These are phyloP conservation scores for Eucalyptus polybractea DNA, from an alignment of 345 rosid genomes.

Conservation along the genomic window DNA sequence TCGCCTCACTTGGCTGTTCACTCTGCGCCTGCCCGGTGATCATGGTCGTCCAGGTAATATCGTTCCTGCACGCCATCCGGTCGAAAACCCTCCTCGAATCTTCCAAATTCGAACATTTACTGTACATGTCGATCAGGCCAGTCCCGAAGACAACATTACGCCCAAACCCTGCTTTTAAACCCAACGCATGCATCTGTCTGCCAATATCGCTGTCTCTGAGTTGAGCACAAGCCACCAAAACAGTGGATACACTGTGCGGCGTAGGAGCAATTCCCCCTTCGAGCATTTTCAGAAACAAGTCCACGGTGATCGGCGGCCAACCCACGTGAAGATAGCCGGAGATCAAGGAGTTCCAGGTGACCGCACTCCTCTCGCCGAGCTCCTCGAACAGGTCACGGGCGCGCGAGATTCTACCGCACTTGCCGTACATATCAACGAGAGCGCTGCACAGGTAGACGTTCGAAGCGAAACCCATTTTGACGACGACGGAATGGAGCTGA, in stretches of 20 bases:
- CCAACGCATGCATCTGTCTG: slow-evolving; percentile 13
- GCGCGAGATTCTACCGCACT: not conserved
- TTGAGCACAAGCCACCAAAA: slow-evolving; percentile 12
- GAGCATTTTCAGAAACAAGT: slow-evolving; percentile 4
- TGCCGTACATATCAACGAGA: slow-evolving; percentile 10
- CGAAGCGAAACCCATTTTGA: slow-evolving; percentile 15
- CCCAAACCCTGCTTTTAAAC: slow-evolving; percentile 7
- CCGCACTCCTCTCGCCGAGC: slow-evolving; percentile 7
- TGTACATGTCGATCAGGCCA: slow-evolving; percentile 14
- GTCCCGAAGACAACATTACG: slow-evolving; percentile 17
- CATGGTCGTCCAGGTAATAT: slow-evolving; percentile 20
- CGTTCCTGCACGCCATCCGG: slow-evolving; percentile 4
- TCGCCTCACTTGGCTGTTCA: slow-evolving; percentile 8
- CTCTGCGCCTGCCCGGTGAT: slow-evolving; percentile 7
- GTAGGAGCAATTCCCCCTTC: not conserved
- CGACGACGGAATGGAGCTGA: slow-evolving; percentile 10
- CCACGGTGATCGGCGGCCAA: not conserved
- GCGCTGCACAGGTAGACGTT: slow-evolving; percentile 11
- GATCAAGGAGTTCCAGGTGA: slow-evolving; percentile 21
- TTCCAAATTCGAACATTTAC: slow-evolving; percentile 3
- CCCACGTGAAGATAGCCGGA: slow-evolving; percentile 9
- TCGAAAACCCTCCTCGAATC: slow-evolving; percentile 6
- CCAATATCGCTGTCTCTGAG: slow-evolving; percentile 9
- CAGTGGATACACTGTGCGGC: not conserved
- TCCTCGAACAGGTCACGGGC: slow-evolving; percentile 13